Evolutionary conservation across 164 flowering plant species (phyloP).

Genomic region (Magnolia kwangsiensis): DNA sequence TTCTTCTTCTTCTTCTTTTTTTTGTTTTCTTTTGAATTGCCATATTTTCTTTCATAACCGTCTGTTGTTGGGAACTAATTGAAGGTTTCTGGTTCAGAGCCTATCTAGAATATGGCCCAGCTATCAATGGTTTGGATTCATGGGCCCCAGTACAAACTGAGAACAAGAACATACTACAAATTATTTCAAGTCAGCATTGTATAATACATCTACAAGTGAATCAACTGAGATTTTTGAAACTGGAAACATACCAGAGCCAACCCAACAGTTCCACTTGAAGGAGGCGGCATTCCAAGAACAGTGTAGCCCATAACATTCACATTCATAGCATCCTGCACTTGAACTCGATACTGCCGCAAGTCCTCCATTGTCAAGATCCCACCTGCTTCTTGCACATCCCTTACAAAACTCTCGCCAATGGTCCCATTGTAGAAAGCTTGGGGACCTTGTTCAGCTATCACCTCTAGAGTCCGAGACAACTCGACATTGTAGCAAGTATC

Average conservation of each 20-base stretch:
- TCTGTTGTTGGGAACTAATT: no score
- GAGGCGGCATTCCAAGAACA: conserved; percentile 90
- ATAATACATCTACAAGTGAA: background rate
- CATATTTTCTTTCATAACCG: no score
- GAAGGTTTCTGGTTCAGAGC: no score
- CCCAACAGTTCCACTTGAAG: conserved; percentile 93
- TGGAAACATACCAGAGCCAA: conserved; percentile 50
- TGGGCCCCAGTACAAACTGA: no score
- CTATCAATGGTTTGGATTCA: no score
- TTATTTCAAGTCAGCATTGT: no score
- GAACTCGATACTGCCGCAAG: conserved; percentile 62
- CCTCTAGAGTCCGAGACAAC: conserved; percentile 63
- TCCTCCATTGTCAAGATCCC: conserved; percentile 95
- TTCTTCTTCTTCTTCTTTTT: no score
- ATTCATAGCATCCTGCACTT: conserved; percentile 53
- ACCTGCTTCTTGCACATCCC: conserved; percentile 73
- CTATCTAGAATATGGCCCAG: no score
- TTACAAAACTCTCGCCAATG: conserved; percentile 65
- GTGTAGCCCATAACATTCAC: conserved; percentile 67
- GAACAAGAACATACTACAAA: no score
- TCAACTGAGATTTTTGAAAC: background rate
- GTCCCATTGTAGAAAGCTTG: conserved; percentile 68
- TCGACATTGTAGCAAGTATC: conserved; percentile 70
- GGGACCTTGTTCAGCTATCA: conserved; percentile 74
- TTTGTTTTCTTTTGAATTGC: no score